Base-by-base conservation (phyloP, 202 grass and related monocot genomes). In the Setaria viridis region DNA sequence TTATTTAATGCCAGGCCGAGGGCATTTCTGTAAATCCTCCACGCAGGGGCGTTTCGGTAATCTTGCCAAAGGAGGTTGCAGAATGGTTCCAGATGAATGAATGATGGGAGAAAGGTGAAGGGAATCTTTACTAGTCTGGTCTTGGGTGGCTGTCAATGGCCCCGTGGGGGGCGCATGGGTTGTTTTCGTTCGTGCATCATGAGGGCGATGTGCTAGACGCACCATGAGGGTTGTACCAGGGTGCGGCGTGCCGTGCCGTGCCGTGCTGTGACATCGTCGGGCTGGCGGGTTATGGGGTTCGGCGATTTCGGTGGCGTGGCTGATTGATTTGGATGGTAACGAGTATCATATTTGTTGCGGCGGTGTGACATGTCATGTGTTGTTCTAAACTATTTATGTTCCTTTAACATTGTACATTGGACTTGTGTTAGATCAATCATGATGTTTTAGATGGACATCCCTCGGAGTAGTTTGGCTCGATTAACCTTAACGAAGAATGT, bases 41-140 rank as follows among this genome's bases (percentile, higher is more conserved):
- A 2, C 0, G 0, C 3, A 14, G 42, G 81, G 89, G 76, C 0
- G 5, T 84, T 84, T 5, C 3, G 3, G 85, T 91, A 91, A 90
- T 43, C 43, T 56, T 0, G 1, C 0, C 21, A 1, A 10, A 21
- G 58, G 39, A 11, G 57, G 72, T 25, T 55, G 14, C 33, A 78
- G 70, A 48, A 84, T 67, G 51, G 43, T 37, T 50, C 48, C 72
- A 17, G 50, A 62, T 64, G 78, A 67, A 43, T 20, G 50, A 43
- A 65, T 9, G 83, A 67, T 25, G 20, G 37, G 34, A 45, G 58
- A 59, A 80, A 79, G 79, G 39, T 9, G 34, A 73, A 70, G 80
- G 84, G 88, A 87, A 87, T 87, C 80, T 90, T 83, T 83, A 63
- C 79, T 41, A 49, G 7, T 64, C 79, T 71, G 83, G 78, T 90